Evolutionary conservation across 2,329 filamentous ascomycete species (phyloP).

Genomic region (Ophiostoma sp.): DNA sequence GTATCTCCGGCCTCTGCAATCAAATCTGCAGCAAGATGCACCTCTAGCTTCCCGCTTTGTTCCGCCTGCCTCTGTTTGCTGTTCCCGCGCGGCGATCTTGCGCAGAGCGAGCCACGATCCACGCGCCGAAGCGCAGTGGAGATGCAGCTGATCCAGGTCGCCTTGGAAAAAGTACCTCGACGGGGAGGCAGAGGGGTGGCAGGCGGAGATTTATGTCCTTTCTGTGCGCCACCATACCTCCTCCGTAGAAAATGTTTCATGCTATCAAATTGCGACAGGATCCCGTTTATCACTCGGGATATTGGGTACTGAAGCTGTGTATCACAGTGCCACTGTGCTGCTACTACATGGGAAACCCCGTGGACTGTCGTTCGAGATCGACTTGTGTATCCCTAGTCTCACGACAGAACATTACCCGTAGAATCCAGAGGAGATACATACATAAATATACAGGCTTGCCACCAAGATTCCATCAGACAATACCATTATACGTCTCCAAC

Average conservation of each 20-base stretch:
- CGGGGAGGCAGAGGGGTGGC: background rate
- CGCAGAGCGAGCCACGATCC: background rate
- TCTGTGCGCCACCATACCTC: background rate
- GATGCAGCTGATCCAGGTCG: background rate
- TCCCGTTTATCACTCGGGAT: no score
- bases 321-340: background rate
- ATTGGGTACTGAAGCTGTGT: background rate
- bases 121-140: conserved; percentile 3
- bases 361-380: no score
- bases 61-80: background rate
- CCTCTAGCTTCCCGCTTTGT: background rate
- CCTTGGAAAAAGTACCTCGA: background rate
- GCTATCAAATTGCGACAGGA: no score
- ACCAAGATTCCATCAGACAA: background rate
- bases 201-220: background rate
- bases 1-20: background rate
- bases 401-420: background rate
- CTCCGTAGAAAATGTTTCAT: background rate
- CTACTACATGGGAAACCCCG: background rate
- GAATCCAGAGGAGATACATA: background rate
- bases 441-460: background rate
- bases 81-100: background rate
- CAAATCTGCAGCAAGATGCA: background rate
- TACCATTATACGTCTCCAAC: no score
- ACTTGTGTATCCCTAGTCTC: background rate